Percentiles rank a stretch among this genome's conserved stretches.
Conservation (phyloP, 2,329 filamentous ascomycete genomes). For the Trichoderma pleuroti region DNA sequence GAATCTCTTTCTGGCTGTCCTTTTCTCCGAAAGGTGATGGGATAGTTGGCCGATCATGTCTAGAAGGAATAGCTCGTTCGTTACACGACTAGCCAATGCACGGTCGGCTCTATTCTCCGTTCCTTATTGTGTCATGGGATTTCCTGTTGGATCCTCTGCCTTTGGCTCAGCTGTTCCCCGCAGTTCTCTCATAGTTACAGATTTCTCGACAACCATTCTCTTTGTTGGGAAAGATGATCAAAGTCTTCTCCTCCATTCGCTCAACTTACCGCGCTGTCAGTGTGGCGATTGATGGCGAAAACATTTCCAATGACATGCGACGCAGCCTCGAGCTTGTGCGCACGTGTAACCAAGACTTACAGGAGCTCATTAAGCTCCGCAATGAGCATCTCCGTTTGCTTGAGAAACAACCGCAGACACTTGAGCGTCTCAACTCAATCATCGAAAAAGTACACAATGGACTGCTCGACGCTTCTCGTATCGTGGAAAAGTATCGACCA, state of each 20-base stretch:
- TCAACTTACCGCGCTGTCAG: not conserved
- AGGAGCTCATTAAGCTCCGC: not conserved
- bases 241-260: not conserved
- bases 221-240: not conserved
- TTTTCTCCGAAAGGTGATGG: not conserved
- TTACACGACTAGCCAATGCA: not conserved
- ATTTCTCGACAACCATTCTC: not conserved
- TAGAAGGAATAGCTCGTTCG: not conserved
- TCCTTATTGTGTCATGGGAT: not conserved
- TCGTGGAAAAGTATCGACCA: not conserved
- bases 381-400: not conserved
- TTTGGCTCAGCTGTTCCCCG: not conserved
- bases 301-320: not conserved
- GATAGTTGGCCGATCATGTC: not conserved
- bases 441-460: not conserved
- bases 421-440: not conserved
- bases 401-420: not conserved
- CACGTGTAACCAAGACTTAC: not conserved
- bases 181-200: not conserved
- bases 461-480: not conserved
- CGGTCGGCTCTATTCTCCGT: not conserved
- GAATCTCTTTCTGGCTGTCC: not conserved
- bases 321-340: not conserved
- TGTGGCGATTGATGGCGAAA: not conserved
- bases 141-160: not conserved